Conservation (phyloP, 2,329 filamentous ascomycete genomes). For the Arthrobotrys musiformis region DNA sequence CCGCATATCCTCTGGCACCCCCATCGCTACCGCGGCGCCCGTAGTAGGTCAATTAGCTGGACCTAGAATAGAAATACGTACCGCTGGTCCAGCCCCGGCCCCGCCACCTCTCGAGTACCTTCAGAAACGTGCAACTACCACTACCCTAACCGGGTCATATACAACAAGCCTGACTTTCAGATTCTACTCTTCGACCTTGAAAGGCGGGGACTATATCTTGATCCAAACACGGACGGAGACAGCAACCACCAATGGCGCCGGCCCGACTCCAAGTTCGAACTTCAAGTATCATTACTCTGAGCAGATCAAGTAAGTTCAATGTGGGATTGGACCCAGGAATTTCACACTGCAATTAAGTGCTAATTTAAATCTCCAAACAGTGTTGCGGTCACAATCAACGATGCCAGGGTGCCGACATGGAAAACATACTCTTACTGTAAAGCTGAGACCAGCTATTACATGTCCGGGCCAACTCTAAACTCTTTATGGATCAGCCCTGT, state of each 20-base stretch:
- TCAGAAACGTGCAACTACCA: neutral
- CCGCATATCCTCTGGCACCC: neutral
- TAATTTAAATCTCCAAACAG: neutral
- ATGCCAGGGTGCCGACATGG: neutral
- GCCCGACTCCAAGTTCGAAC: slow-evolving; percentile 10
- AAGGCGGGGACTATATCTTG: neutral
- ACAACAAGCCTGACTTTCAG: neutral
- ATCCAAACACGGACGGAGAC: neutral
- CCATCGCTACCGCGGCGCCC: neutral
- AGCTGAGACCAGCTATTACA: slow-evolving; percentile 16
- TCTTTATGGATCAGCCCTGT: slow-evolving; percentile 21
- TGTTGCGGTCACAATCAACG: neutral
- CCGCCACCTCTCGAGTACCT: neutral
- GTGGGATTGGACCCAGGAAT: neutral
- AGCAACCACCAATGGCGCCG: neutral
- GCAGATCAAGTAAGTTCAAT: neutral
- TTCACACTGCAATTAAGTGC: neutral
- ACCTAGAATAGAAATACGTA: neutral
- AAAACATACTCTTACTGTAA: slow-evolving; percentile 16
- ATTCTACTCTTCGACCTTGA: slow-evolving; percentile 2
- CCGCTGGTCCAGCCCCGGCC: neutral
- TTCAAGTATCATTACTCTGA: slow-evolving; percentile 9
- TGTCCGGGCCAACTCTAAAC: slow-evolving; percentile 14
- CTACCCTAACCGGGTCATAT: neutral
- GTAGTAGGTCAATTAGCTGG: neutral